These are phyloP conservation scores for Aspergillus ellipticus DNA, from an alignment of 495 filamentous ascomycete species.

Conservation along the genomic window DNA sequence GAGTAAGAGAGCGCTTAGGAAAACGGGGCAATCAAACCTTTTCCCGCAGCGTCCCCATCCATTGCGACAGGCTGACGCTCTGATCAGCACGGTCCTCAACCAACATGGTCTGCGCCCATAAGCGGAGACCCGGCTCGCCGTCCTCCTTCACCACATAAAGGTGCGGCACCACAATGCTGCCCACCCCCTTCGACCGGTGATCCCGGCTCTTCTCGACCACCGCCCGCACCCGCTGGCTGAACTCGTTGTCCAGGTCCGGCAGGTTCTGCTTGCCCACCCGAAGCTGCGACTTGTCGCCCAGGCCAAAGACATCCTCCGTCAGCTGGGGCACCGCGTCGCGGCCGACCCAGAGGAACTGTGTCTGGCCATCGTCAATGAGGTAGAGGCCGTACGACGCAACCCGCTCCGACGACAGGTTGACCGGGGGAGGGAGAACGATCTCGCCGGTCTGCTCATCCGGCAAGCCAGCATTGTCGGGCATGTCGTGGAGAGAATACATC, in stretches of 20 bases:
- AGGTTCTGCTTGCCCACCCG: slow-evolving; percentile 86
- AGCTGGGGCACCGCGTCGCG: slow-evolving; percentile 89
- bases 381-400: slow-evolving; percentile 94
- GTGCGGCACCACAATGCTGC: slow-evolving; percentile 86
- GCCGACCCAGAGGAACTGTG: slow-evolving; percentile 96
- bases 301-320: slow-evolving; percentile 83
- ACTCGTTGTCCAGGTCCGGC: slow-evolving; percentile 88
- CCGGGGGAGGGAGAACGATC: slow-evolving; percentile 76
- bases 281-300: slow-evolving; percentile 71
- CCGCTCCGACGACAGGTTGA: slow-evolving; percentile 83
- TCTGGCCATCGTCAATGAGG: slow-evolving; percentile 94
- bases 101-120: slow-evolving; percentile 95
- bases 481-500: slow-evolving; percentile 93
- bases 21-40: slow-evolving; percentile 66
- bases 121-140: slow-evolving; percentile 87
- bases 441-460: slow-evolving; percentile 82
- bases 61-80: slow-evolving; percentile 85
- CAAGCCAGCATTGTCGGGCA: slow-evolving; percentile 90
- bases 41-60: slow-evolving; percentile 87
- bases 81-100: slow-evolving; percentile 95
- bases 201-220: slow-evolving; percentile 90
- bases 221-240: slow-evolving; percentile 88
- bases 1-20: slow-evolving; percentile 10
- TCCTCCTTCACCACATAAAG: slow-evolving; percentile 93
- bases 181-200: slow-evolving; percentile 76